These are phyloP conservation scores for Lasiodiplodia hormozganensis DNA, from an alignment of 2,329 filamentous ascomycete genomes.

Conservation along the genomic window DNA sequence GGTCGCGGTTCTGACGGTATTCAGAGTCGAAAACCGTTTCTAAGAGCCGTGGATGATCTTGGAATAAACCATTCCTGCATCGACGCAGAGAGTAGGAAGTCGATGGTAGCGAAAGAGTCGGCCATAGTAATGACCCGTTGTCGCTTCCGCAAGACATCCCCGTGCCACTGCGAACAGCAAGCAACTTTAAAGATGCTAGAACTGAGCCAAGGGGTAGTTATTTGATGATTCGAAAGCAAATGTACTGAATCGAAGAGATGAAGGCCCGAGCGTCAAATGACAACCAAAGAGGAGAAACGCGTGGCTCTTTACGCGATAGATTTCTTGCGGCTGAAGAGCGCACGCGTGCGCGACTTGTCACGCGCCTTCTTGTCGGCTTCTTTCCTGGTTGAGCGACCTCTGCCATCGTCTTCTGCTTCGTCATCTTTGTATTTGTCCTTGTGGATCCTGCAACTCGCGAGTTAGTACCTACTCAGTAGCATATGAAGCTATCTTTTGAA, in stretches of 20 bases:
- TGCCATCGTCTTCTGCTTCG: slow-evolving; percentile 44
- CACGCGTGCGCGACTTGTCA: slow-evolving; percentile 78
- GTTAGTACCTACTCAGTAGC: slow-evolving; percentile 27
- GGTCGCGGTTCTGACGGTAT: background rate
- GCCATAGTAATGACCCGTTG: slow-evolving; percentile 1
- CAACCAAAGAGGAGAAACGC: background rate
- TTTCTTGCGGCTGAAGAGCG: slow-evolving; percentile 73
- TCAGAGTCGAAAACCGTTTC: background rate
- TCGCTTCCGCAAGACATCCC: background rate
- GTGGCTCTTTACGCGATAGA: slow-evolving; percentile 35
- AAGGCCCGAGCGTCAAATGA: background rate
- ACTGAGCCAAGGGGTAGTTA: background rate
- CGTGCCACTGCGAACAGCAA: slow-evolving; percentile 4
- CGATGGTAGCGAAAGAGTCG: slow-evolving; percentile 5
- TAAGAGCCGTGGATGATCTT: slow-evolving; percentile 1
- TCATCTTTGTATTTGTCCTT: slow-evolving; percentile 87
- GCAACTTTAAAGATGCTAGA: background rate
- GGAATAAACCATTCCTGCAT: slow-evolving; percentile 1
- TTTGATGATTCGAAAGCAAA: background rate
- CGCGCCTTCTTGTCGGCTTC: slow-evolving; percentile 67
- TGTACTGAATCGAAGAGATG: slow-evolving; percentile 11
- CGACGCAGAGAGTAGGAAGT: background rate
- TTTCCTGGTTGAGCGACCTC: slow-evolving; percentile 54
- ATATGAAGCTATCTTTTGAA: slow-evolving; percentile 7
- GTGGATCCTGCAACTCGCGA: slow-evolving; percentile 75